Conservation (phyloP, 352 stramenopile species). For the Pythium sp. region DNA sequence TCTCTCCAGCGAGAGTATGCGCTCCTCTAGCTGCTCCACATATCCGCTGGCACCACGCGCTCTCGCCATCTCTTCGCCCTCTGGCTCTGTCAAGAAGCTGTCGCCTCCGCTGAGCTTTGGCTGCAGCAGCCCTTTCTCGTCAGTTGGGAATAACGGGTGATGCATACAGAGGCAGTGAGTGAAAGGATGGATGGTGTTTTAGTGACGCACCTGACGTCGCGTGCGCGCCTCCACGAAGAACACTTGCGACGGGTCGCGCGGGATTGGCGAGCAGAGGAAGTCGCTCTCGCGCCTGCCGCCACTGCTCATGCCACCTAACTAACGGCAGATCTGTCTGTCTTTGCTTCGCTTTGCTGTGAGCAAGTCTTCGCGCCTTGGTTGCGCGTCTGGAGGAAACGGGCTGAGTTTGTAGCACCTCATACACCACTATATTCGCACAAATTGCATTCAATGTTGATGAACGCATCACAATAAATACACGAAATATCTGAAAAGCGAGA, state of each 20-base stretch:
- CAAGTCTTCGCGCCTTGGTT: neutral
- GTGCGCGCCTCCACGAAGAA: constrained; percentile 45
- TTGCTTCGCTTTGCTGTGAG: neutral
- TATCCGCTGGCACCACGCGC: constrained; percentile 17
- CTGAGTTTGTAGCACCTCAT: too few relatives aligned
- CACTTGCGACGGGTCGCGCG: constrained; percentile 53
- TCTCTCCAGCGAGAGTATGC: constrained; percentile 29
- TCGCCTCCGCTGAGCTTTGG: constrained; percentile 8
- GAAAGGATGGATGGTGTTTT: neutral
- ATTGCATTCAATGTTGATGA: too few relatives aligned
- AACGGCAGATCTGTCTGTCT: too few relatives aligned
- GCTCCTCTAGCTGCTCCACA: constrained; percentile 32
- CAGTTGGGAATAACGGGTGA: neutral
- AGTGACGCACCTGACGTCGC: constrained; percentile 8
- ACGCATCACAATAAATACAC: too few relatives aligned
- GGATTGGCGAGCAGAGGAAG: constrained; percentile 72
- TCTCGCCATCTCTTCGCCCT: constrained; percentile 28
- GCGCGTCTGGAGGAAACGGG: too few relatives aligned
- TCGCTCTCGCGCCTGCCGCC: neutral
- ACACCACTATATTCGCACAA: too few relatives aligned
- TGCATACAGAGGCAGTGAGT: neutral
- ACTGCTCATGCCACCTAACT: neutral
- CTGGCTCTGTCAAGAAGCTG: constrained; percentile 34
- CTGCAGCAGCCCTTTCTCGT: constrained; percentile 9
- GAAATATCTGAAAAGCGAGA: too few relatives aligned